Evolutionary conservation across 768 basidiomycete species (phyloP).

Genomic region (Tulasnella calospora): DNA sequence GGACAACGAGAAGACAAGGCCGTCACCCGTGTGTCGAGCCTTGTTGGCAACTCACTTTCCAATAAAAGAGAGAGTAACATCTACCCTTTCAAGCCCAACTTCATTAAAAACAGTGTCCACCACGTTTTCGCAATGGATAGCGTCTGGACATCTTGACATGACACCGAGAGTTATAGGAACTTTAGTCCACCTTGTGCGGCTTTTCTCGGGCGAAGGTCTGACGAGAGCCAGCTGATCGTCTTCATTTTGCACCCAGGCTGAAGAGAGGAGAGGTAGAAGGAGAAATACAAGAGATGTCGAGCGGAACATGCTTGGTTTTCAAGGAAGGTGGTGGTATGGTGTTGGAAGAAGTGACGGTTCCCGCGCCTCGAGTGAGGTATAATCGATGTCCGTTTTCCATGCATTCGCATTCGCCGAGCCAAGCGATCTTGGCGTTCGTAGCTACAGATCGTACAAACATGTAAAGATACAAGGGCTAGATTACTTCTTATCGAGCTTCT

Average conservation of each 20-base stretch:
- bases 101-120: conserved; percentile 66
- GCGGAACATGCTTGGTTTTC: not conserved
- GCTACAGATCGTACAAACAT: not conserved
- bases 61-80: conserved; percentile 66
- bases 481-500: conserved; percentile 3
- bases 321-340: not conserved
- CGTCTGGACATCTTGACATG: conserved; percentile 77
- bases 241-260: not conserved
- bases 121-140: conserved; percentile 69
- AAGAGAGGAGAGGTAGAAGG: not conserved
- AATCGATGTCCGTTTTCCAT: not conserved
- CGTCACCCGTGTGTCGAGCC: not conserved
- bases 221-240: not conserved
- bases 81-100: conserved; percentile 54
- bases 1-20: not conserved
- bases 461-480: not conserved
- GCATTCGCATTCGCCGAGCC: not conserved
- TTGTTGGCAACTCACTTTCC: conserved; percentile 52
- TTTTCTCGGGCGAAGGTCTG: not conserved
- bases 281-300: not conserved
- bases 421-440: not conserved
- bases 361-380: not conserved
- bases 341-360: not conserved
- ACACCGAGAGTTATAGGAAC: conserved; percentile 55
- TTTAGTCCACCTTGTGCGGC: not conserved